phyloP scores from a whole-genome alignment of 1,284 basidiomycete species.

The Phellinidium pouzarii region DNA sequence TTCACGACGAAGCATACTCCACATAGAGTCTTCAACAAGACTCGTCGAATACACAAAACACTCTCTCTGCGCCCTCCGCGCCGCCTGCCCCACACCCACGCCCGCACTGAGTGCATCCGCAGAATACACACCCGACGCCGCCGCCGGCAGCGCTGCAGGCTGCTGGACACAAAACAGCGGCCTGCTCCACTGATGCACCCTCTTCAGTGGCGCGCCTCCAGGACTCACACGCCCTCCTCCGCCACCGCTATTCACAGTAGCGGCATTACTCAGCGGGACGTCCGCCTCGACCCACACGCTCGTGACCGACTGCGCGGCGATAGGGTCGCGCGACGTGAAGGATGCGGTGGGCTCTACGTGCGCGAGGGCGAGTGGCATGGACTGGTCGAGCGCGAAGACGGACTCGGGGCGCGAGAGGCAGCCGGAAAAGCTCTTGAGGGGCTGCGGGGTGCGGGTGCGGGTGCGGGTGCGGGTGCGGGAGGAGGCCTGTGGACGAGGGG shows the following conservation, averaged over 20 bases:
- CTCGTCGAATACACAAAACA: constrained; percentile 12
- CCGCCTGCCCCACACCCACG: neutral
- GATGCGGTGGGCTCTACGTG: neutral
- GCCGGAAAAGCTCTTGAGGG: constrained; percentile 11
- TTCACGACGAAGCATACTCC: constrained; percentile 11
- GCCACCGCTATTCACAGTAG: too few species aligned
- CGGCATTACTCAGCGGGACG: neutral
- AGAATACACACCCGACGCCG: neutral
- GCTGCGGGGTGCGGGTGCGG: neutral
- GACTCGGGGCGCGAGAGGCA: constrained; percentile 15
- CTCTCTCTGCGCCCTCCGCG: neutral
- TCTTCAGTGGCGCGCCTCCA: neutral
- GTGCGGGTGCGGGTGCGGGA: neutral
- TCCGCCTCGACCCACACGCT: constrained; percentile 5
- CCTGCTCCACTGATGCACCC: neutral
- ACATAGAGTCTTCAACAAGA: constrained; percentile 8
- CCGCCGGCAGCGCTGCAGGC: neutral
- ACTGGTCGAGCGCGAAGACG: constrained; percentile 2
- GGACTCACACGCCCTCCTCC: neutral
- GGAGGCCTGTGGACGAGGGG: neutral
- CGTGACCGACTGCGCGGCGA: constrained; percentile 13
- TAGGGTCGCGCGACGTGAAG: constrained; percentile 16
- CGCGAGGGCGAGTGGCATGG: neutral
- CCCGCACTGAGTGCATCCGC: neutral
- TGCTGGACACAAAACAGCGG: constrained; percentile 10